A percentile compares a stretch with the other conserved stretches of the same genome.
Evolutionary conservation across 2,329 filamentous ascomycete species (phyloP).

Genomic region (Fusarium metavorans): DNA sequence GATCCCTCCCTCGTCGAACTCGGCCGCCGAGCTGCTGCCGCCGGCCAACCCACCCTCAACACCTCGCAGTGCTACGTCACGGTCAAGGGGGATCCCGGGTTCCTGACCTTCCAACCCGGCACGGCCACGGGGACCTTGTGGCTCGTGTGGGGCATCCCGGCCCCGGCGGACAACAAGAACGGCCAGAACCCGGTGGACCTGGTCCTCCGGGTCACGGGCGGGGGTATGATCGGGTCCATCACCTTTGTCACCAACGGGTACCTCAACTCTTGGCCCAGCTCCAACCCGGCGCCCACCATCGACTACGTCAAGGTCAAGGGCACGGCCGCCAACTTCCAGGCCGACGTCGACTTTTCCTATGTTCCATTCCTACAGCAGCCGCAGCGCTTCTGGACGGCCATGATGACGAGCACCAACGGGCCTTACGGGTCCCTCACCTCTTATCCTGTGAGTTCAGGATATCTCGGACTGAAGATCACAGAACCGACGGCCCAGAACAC

Average conservation of each 20-base stretch:
- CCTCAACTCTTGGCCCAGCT: not conserved
- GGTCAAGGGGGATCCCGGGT: not conserved
- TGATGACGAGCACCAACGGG: too few relatives aligned
- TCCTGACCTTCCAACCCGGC: not conserved
- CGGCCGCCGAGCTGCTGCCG: not conserved
- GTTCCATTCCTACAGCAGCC: not conserved
- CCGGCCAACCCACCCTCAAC: not conserved
- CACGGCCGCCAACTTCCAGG: not conserved
- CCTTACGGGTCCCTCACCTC: not conserved
- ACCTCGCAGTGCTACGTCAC: not conserved
- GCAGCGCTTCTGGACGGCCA: not conserved
- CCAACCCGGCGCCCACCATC: not conserved
- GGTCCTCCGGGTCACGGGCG: not conserved
- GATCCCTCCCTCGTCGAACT: not conserved
- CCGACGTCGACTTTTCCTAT: not conserved
- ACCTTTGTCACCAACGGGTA: not conserved
- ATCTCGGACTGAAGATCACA: not conserved
- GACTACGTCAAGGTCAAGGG: not conserved
- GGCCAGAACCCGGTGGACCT: not conserved
- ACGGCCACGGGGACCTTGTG: not conserved
- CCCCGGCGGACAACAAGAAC: not conserved
- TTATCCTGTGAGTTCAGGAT: not conserved
- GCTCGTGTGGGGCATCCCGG: not conserved
- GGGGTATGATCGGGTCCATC: not conserved
- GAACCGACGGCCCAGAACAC: not conserved